Percentiles rank a stretch among this genome's conserved stretches.
phyloP scores from a whole-genome alignment of 192 early-diverging fungal genomes.

The Coemansia sp. region DNA sequence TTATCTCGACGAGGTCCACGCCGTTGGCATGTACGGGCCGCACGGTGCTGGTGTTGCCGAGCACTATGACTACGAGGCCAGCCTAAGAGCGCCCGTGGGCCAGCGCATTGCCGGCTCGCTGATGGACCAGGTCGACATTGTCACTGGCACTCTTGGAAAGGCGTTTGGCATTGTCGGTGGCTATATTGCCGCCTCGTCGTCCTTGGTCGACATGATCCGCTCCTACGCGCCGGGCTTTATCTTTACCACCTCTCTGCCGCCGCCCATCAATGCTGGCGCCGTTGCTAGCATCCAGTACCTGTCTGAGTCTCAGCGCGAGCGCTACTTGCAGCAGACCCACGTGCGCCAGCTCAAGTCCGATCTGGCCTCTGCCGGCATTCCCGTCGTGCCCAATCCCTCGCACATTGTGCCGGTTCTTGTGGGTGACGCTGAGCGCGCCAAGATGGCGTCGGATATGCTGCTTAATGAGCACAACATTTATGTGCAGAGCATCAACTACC shows the following conservation, averaged over 20 bases:
- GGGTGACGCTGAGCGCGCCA: conserved; percentile 94
- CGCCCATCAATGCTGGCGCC: conserved; percentile 87
- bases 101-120: conserved; percentile 58
- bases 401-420: conserved; percentile 99
- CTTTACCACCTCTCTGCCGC: conserved; percentile 98
- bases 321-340: conserved; percentile 91
- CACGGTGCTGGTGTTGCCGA: conserved; percentile 94
- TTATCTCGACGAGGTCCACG: conserved; percentile 96
- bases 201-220: conserved; percentile 92
- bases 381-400: conserved; percentile 97
- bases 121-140: conserved; percentile 91
- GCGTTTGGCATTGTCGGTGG: conserved; percentile 97
- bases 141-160: conserved; percentile 96
- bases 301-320: conserved; percentile 81
- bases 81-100: conserved; percentile 51
- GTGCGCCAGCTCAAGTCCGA: conserved; percentile 85
- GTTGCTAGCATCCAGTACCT: conserved; percentile 93
- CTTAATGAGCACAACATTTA: conserved; percentile 91
- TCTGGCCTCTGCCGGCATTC: conserved; percentile 82
- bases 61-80: conserved; percentile 84
- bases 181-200: conserved; percentile 91
- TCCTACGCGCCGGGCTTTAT: conserved; percentile 99
- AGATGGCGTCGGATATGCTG: conserved; percentile 92
- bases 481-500: conserved; percentile 99
- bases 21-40: conserved; percentile 98